Base-by-base conservation (phyloP, 1,139 yeast genomes). In the Kodamaea sp. region DNA sequence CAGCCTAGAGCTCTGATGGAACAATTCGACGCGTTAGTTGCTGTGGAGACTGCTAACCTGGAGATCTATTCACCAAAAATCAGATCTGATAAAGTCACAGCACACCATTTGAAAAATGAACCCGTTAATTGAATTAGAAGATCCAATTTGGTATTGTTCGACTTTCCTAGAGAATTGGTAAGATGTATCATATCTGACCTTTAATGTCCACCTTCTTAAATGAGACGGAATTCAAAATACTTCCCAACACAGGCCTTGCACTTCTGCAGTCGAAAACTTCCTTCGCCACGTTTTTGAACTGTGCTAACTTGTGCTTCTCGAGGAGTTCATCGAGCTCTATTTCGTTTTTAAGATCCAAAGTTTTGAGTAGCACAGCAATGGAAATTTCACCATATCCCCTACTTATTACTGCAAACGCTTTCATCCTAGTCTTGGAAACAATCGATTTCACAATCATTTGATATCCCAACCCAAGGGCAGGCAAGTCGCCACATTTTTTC, bases 161-260 rank as follows among this genome's bases (percentile, higher is more conserved):
- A n/a, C n/a, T n/a, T n/a, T n/a, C n/a, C n/a, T n/a, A n/a, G n/a
- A n/a, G n/a, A n/a, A n/a, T n/a, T n/a, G n/a, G n/a, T n/a, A n/a
- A n/a, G n/a, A n/a, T n/a, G n/a, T n/a, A n/a, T n/a, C 24, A 85
- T 13, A 83, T 72, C 57, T 90, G 97, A 0, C 97, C 97, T 63
- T 89, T 90, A 41, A 90, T 89, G 55, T 90, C 97, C n/a, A 90
- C 80, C 52, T 76, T 83, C 40, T 69, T 75, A 46, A 75, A 75
- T 19, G 64, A 69, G 15, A 70, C 61, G 31, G 63, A 61, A 35
- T 70, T 66, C 12, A 75, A 64, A 7, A 64, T 49, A 5, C 41
- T 61, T 32, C 68, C 68, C 9, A 84, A 64, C 1, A 57, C 52
- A 0, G 65, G 50, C 48, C 79, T 66, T 0, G 85, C 75, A 28